Percentiles rank a stretch among this genome's conserved stretches.
Evolutionary conservation across 2,329 filamentous ascomycete genomes (phyloP).

Genomic region (Nemania bipapillata): DNA sequence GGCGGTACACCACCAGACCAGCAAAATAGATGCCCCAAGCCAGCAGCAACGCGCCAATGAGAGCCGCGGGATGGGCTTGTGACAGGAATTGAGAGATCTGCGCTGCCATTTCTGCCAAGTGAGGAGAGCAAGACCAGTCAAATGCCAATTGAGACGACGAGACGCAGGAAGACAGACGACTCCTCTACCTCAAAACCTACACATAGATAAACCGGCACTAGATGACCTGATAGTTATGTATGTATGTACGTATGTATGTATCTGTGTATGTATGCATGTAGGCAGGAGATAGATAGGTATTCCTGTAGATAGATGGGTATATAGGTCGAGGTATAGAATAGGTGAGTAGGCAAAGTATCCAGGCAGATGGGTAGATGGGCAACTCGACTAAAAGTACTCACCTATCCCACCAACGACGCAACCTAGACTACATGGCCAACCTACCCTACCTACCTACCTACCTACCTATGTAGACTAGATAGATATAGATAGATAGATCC

Average conservation of each 20-base stretch:
- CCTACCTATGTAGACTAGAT: background rate
- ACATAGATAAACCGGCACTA: too few species aligned
- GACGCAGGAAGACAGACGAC: background rate
- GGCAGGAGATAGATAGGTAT: too few species aligned
- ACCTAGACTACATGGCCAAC: too few species aligned
- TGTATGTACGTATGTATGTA: background rate
- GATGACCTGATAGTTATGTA: too few species aligned
- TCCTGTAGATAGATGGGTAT: too few species aligned
- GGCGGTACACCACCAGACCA: slow-evolving; percentile 39
- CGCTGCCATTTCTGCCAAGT: slow-evolving; percentile 15
- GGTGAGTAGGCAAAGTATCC: too few species aligned
- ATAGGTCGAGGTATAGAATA: too few species aligned
- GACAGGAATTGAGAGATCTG: slow-evolving; percentile 29
- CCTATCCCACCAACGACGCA: too few species aligned
- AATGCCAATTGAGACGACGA: background rate
- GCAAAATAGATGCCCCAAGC: slow-evolving; percentile 20
- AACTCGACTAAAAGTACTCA: too few species aligned
- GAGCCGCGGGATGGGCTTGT: slow-evolving; percentile 39
- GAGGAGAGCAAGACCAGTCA: background rate
- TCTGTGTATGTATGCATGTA: too few species aligned
- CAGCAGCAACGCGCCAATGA: slow-evolving; percentile 28
- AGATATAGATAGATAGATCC: background rate
- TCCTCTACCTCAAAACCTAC: too few species aligned
- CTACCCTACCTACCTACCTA: too few species aligned
- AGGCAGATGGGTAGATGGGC: background rate